These are phyloP conservation scores for Irpex sp. DNA, from an alignment of 1,284 basidiomycete species.

Conservation along the genomic window DNA sequence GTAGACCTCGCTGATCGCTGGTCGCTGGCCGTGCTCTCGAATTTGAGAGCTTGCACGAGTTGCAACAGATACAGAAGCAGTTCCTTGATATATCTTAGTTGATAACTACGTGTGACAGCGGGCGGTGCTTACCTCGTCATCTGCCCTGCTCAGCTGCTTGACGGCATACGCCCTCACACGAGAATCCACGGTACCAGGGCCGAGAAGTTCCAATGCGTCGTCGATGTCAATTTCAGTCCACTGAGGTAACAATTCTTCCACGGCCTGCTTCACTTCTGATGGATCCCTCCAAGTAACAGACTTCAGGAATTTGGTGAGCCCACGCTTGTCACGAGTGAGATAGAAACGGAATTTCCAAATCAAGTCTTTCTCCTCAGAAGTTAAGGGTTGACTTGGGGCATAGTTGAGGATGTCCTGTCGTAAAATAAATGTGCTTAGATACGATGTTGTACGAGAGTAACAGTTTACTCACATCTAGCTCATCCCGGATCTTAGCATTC, in stretches of 20 bases:
- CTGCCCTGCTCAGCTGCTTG: conserved; percentile 82
- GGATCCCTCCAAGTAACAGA: conserved; percentile 97
- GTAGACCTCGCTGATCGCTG: conserved; percentile 60
- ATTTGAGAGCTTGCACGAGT: conserved; percentile 96
- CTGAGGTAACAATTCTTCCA: conserved; percentile 90
- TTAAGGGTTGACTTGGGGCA: conserved; percentile 84
- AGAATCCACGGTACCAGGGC: conserved; percentile 86
- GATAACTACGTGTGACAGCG: conserved; percentile 8
- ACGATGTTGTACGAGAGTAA: neutral
- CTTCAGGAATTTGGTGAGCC: conserved; percentile 96
- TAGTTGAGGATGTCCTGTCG: conserved; percentile 83
- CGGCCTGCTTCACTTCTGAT: conserved; percentile 95
- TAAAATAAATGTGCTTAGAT: neutral
- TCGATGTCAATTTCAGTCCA: conserved; percentile 98
- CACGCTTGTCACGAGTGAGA: conserved; percentile 82
- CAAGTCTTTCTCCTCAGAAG: conserved; percentile 90
- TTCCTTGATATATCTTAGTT: conserved; percentile 49
- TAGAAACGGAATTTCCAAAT: conserved; percentile 99
- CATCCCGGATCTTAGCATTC: conserved; percentile 91
- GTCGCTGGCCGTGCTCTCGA: conserved; percentile 76
- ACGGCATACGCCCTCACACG: conserved; percentile 94
- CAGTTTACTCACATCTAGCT: conserved; percentile 68
- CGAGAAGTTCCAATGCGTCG: conserved; percentile 92
- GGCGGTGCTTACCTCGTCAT: conserved; percentile 68
- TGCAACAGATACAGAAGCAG: conserved; percentile 90